A percentile compares a stretch with the other conserved stretches of the same genome.
Evolutionary conservation across 257 asterid species (phyloP).

Genomic region (Lithospermum erythrorhizon): DNA sequence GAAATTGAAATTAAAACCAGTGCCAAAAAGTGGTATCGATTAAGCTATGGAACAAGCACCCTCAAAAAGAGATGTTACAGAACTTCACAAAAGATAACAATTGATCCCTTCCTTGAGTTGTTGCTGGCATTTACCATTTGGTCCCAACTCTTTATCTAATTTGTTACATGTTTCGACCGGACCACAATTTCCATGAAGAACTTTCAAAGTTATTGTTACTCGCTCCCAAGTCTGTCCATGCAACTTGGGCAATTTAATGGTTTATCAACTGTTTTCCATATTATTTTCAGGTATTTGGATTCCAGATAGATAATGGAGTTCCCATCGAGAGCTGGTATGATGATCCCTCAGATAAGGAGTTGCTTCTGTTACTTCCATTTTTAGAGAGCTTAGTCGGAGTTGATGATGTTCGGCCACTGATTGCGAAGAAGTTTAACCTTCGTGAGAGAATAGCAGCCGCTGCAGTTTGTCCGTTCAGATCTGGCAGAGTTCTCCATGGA

Average conservation of each 20-base stretch:
- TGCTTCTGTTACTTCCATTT: conserved; percentile 61
- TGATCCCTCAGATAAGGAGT: conserved; percentile 57
- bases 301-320: conserved; percentile 96
- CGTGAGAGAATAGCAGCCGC: conserved; percentile 56
- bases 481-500: conserved; percentile 25
- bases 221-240: background rate
- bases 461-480: conserved; percentile 53
- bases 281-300: conserved; percentile 75
- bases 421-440: conserved; percentile 60
- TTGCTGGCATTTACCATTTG: background rate
- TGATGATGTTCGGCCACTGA: conserved; percentile 72
- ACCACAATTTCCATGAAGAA: background rate
- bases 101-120: background rate
- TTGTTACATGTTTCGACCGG: background rate
- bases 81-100: background rate
- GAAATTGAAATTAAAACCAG: background rate
- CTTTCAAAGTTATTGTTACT: background rate
- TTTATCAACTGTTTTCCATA: background rate
- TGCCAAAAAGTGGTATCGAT: background rate
- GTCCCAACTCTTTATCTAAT: background rate
- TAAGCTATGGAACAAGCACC: background rate
- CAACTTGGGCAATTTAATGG: background rate
- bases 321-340: conserved; percentile 98
- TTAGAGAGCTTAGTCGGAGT: conserved; percentile 76
- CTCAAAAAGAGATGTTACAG: too few relatives aligned